Conservation (phyloP, 2,329 filamentous ascomycete genomes). For the Aureobasidium pullulans region DNA sequence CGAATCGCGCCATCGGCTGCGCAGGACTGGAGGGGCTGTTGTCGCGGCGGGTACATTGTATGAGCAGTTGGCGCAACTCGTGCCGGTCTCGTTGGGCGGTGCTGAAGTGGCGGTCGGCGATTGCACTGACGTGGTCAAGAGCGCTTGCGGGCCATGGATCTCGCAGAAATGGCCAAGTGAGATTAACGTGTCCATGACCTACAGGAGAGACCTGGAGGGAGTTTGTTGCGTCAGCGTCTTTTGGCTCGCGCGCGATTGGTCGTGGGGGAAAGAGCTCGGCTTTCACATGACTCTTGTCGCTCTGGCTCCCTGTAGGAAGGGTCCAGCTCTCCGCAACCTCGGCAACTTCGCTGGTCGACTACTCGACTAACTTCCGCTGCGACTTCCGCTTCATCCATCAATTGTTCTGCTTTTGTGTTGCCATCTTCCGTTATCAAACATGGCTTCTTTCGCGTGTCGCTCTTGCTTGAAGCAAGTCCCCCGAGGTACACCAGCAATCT, state of each 20-base stretch:
- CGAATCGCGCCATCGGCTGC: background rate
- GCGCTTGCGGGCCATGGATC: conserved; percentile 13
- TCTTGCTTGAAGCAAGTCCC: no score
- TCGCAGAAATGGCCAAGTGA: conserved; percentile 15
- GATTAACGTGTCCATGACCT: background rate
- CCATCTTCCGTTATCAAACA: no score
- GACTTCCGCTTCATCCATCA: no score
- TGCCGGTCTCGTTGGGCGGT: conserved; percentile 11
- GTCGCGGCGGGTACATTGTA: conserved; percentile 14
- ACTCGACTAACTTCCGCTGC: no score
- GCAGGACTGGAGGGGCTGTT: conserved; percentile 10
- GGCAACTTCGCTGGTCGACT: no score
- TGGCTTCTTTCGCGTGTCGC: no score
- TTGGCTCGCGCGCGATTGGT: conserved; percentile 8
- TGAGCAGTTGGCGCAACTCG: conserved; percentile 13
- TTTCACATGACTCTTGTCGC: background rate
- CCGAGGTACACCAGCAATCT: no score
- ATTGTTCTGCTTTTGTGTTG: no score
- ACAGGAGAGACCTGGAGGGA: background rate
- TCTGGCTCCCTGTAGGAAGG: background rate
- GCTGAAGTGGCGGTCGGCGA: background rate
- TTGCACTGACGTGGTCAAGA: conserved; percentile 4
- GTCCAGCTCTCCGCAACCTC: no score
- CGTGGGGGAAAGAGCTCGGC: background rate
- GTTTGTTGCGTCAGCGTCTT: background rate